Evolutionary conservation across 1,139 yeast species (phyloP), one percentile per base, ranked within the genome.

Genomic region (Debaryomyces robertsiae): DNA sequence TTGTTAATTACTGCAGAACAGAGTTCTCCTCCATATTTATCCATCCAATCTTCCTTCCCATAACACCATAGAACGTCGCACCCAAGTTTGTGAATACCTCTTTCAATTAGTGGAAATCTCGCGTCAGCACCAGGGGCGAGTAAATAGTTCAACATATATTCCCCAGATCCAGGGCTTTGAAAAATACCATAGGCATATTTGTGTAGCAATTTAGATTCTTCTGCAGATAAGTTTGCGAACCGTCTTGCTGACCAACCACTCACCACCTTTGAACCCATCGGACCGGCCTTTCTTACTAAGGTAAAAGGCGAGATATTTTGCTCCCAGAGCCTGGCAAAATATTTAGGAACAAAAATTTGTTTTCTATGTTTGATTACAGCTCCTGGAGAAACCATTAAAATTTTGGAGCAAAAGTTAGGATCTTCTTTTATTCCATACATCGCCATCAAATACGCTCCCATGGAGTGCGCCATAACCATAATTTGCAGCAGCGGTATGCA

Each of bases 41-140:
- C 85, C 88, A 85, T 85, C 93, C 93, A 84, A 58, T 85, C 93
- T 37, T 79, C 78, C 44, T 76, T 77, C 1, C 94, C 94, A 50
- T 84, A 85, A 53, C 81, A 63, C 93, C 93, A 85, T 3, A 73
- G 57, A 19, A 82, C 65, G 39, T 81, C 75, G 52, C 83, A 79
- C 6, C 65, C 58, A 11, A 79, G 60, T 25, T 69, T 62, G 30
- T 76, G 71, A 5, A 82, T 58, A 5, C 77, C 74, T 28, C 76
- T 46, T 10, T 77, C 75, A 10, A 77, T 65, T 38, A 85, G 61
- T 0, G 93, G 88, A 37, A 64, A 61, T 46, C 90, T 67, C 1
- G 93, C 89, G 35, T 79, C 77, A 1, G 89, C 94, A 3, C 93
- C 94, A 9, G 91, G 88, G 1, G 82, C 83, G 18, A 85, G 61